Conservation (phyloP, 1,284 basidiomycete genomes). For the Schizopora paradoxa region DNA sequence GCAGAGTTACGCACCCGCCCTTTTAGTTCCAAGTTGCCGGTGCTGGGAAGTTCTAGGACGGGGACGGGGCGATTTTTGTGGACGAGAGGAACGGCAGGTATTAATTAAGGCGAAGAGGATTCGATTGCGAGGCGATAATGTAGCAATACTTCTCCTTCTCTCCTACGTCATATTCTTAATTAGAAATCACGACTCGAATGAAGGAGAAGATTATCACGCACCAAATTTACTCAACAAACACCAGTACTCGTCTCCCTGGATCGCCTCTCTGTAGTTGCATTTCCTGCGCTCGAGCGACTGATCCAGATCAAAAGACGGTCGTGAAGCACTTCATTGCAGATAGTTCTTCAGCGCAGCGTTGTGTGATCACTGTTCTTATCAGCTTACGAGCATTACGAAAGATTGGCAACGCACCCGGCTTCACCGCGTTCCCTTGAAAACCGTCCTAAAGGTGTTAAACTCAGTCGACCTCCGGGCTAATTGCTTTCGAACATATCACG, state of each 20-base stretch:
- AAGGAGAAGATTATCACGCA: conserved; percentile 32
- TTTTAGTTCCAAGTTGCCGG: conserved; percentile 69
- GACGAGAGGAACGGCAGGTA: conserved; percentile 82
- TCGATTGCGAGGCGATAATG: conserved; percentile 77
- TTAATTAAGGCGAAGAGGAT: conserved; percentile 53
- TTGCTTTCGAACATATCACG: conserved; percentile 73
- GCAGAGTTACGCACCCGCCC: conserved; percentile 50
- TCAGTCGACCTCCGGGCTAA: conserved; percentile 68
- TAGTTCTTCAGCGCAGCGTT: conserved; percentile 92
- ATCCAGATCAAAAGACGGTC: conserved; percentile 78
- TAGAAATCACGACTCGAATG: not conserved
- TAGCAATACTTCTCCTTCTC: conserved; percentile 89
- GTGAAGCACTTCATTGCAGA: conserved; percentile 63
- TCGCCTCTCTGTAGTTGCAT: conserved; percentile 82
- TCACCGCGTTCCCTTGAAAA: conserved; percentile 79
- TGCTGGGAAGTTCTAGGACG: conserved; percentile 83
- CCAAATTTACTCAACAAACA: conserved; percentile 83
- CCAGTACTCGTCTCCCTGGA: conserved; percentile 56
- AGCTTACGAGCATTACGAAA: conserved; percentile 35
- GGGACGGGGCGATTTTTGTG: conserved; percentile 89
- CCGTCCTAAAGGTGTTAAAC: conserved; percentile 67
- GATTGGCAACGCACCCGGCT: conserved; percentile 68
- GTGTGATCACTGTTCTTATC: conserved; percentile 99
- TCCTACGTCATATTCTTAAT: conserved; percentile 43
- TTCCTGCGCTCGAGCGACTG: conserved; percentile 90